Evolutionary conservation across 306 rosid species (phyloP).

Genomic region (Gillenia trifoliata): DNA sequence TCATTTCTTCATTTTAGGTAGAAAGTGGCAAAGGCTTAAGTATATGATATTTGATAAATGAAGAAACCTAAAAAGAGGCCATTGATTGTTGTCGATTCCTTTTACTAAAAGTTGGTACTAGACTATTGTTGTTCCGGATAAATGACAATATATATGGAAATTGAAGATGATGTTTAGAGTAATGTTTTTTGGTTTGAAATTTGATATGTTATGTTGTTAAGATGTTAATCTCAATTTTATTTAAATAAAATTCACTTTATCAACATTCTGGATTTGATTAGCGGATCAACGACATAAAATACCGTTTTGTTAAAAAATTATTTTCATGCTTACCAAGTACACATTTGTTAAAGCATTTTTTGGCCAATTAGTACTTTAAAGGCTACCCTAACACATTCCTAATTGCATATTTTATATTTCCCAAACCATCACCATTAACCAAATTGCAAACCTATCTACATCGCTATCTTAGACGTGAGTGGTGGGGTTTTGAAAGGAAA

Average conservation of each 20-base stretch:
- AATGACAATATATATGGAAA: not conserved
- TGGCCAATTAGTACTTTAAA: conserved; percentile 1
- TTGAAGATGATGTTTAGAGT: not conserved
- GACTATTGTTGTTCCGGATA: conserved; percentile 18
- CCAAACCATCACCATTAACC: not conserved
- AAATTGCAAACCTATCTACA: not conserved
- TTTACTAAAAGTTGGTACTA: conserved; percentile 8
- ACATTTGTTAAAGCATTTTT: conserved; percentile 17
- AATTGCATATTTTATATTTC: not conserved
- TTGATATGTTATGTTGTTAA: not conserved
- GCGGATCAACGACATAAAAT: not conserved
- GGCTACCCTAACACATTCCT: not conserved
- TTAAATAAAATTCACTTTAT: not conserved
- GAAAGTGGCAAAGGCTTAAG: conserved; percentile 27
- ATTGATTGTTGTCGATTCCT: conserved; percentile 6
- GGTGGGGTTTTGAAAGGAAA: not conserved
- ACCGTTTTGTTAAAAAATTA: not conserved
- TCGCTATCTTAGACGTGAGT: not conserved
- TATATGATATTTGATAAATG: conserved; percentile 10
- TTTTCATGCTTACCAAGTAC: conserved; percentile 5
- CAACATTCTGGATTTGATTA: not conserved
- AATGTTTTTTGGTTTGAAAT: not conserved
- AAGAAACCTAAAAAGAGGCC: conserved; percentile 21
- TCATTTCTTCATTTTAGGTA: conserved; percentile 22
- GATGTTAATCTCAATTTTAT: not conserved